These are phyloP conservation scores for Corinectria fuckeliana DNA, from an alignment of 2,329 filamentous ascomycete genomes.

Conservation along the genomic window DNA sequence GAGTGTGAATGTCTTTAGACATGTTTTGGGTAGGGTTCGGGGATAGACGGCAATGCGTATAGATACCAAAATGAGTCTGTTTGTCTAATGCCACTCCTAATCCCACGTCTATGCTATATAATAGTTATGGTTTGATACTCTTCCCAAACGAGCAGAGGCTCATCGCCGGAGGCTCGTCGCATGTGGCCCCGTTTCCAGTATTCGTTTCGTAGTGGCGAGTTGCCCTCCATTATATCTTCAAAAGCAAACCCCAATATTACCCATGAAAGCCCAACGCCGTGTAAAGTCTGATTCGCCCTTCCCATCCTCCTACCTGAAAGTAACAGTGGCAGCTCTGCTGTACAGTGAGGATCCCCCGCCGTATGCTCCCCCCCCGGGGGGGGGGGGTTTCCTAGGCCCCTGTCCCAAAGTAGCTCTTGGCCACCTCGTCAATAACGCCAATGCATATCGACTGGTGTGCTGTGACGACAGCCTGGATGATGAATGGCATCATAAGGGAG, in stretches of 20 bases:
- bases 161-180: neutral
- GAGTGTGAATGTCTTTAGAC: conserved; percentile 17
- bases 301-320: neutral
- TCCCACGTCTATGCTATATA: neutral
- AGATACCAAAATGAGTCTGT: conserved; percentile 39
- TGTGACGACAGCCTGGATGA: conserved; percentile 37
- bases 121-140: neutral
- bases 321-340: no score
- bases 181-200: neutral
- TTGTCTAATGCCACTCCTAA: neutral
- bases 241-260: neutral
- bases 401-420: conserved; percentile 35
- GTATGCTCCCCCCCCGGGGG: no score
- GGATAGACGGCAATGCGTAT: conserved; percentile 39
- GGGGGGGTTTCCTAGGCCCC: neutral
- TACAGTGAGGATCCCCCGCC: no score
- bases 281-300: neutral
- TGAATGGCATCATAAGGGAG: conserved; percentile 46
- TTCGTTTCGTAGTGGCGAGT: neutral
- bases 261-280: conserved; percentile 24
- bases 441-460: conserved; percentile 41
- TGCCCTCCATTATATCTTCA: neutral
- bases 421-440: conserved; percentile 41
- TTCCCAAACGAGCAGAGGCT: neutral
- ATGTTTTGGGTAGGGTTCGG: conserved; percentile 25